Evolutionary conservation across 2,329 filamentous ascomycete genomes (phyloP), one percentile per base, ranked within the genome.

Genomic region (Colletotrichum lentis): DNA sequence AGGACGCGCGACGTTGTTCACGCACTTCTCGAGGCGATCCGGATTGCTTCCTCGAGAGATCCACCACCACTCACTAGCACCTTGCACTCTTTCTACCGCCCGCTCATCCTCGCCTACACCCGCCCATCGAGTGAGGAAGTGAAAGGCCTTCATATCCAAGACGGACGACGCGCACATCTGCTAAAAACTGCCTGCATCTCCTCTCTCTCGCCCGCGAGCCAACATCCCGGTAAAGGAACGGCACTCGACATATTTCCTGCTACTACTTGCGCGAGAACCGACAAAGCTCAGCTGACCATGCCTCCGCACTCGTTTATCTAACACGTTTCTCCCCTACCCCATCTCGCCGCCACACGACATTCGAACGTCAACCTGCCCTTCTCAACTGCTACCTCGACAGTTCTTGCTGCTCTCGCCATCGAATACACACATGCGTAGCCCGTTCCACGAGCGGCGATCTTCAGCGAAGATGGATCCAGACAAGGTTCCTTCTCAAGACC

Each of bases 291-390:
- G n/a, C 63, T 53, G 43, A 52, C 46, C 60, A 70, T 70, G 67
- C 52, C 64, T 70, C 67, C 52, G 64, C 64, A 59, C n/a, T 47
- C 55, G 56, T 56, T 69, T 55, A 49, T 69, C 41, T 70, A 54
- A 70, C 61, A 43, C 55, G 44, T 49, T 60, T 47, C 39, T 53
- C 47, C 39, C 47, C 53, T 50, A 55, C 22, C 44, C 49, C 46
- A 50, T 64, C 54, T 53, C 49, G 47, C 58, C 49, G 41, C 67
- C 49, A 31, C 67, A 57, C 62, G 46, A 69, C 66, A 43, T n/a
- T 43, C 22, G 18, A 67, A 50, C 53, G 46, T 52, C n/a, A 16
- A 44, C 52, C 47, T 41, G 58, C 44, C 55, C 37, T 44, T 66
- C 52, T 16, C 58, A 49, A 63, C 54, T 68, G 8, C 35, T 69